Evolutionary conservation across 371 early-diverging fungal species (phyloP).

Genomic region (Rhizomucor pusillus): DNA sequence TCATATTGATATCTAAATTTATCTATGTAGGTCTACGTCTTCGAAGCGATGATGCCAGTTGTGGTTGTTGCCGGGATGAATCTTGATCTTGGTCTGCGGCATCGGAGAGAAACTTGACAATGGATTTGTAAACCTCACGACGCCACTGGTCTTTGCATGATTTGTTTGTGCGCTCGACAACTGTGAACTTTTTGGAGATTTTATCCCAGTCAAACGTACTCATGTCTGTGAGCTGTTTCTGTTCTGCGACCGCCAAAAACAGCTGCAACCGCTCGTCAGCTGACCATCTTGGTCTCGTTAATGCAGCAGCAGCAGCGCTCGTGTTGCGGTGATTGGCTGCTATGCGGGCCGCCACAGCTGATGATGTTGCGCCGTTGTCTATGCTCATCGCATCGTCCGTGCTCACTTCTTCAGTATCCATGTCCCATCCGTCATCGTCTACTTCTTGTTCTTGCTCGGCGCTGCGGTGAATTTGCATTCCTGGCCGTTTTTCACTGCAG

Average conservation of each 20-base stretch:
- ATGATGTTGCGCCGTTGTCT: too few species aligned
- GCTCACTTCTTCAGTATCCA: too few species aligned
- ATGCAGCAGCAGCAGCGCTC: constrained; percentile 2
- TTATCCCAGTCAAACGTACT: constrained; percentile 31
- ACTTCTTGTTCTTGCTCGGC: too few species aligned
- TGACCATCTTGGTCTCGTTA: constrained; percentile 31
- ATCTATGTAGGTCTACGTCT: too few species aligned
- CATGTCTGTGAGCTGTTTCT: constrained; percentile 37
- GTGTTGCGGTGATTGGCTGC: background rate
- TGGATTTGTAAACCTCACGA: constrained; percentile 18
- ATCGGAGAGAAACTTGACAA: background rate
- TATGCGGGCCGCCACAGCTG: background rate
- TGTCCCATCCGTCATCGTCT: too few species aligned
- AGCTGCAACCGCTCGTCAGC: constrained; percentile 14
- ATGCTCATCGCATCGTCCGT: too few species aligned
- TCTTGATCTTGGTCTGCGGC: background rate
- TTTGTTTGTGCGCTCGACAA: constrained; percentile 27
- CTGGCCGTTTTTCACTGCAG: too few species aligned
- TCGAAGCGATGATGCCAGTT: too few species aligned
- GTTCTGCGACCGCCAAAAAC: constrained; percentile 24
- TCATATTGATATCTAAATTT: too few species aligned
- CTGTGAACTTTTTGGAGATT: constrained; percentile 12
- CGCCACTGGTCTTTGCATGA: constrained; percentile 50
- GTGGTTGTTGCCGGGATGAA: background rate
- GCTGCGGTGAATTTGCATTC: too few species aligned